Conservation (phyloP, 106 monocot species). For the Alisma plantagoaquatica region DNA sequence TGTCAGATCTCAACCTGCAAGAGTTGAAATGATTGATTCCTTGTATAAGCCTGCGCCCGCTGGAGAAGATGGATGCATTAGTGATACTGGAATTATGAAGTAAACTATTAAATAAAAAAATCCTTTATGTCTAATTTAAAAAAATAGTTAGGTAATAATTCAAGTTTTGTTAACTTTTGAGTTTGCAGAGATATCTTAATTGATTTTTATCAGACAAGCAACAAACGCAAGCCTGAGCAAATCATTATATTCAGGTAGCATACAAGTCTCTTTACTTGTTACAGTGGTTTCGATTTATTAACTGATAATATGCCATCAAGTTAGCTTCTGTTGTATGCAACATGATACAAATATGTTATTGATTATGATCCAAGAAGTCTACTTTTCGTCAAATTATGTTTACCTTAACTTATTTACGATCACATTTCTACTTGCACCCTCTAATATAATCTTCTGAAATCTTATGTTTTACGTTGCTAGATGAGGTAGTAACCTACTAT, state of each 20-base stretch:
- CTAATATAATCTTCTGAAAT: too few species aligned
- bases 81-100: slow-evolving; percentile 62
- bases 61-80: slow-evolving; percentile 61
- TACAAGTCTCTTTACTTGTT: neutral
- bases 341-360: too few species aligned
- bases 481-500: too few species aligned
- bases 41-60: slow-evolving; percentile 43
- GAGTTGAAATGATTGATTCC: slow-evolving; percentile 63
- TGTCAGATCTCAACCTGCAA: slow-evolving; percentile 70
- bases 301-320: too few species aligned
- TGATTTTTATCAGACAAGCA: slow-evolving; percentile 59
- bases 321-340: too few species aligned
- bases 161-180: slow-evolving; percentile 1
- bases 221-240: slow-evolving; percentile 41
- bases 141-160: neutral
- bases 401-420: too few species aligned
- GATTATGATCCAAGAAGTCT: too few species aligned
- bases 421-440: too few species aligned
- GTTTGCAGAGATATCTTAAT: slow-evolving; percentile 58
- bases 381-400: too few species aligned
- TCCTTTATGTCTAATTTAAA: neutral
- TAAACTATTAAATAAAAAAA: neutral
- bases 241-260: slow-evolving; percentile 82
- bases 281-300: too few species aligned
- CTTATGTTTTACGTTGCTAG: too few species aligned